phyloP scores from a whole-genome alignment of 225 moss, liverwort and hornwort genomes.

The Antitrichia curtipendula region DNA sequence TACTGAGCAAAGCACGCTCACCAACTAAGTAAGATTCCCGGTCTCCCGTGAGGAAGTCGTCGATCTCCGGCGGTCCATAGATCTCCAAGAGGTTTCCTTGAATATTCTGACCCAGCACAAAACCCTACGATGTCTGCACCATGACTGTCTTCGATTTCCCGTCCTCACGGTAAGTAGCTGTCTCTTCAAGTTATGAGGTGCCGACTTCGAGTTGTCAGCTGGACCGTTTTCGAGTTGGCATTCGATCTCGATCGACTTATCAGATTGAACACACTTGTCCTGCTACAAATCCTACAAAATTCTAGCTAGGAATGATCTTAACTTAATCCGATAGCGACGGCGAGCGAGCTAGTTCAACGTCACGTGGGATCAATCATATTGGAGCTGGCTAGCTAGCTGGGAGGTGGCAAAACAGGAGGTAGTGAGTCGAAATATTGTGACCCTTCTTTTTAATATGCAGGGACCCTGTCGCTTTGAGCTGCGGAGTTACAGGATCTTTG shows the following conservation, averaged over 20 bases:
- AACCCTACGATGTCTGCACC: not conserved
- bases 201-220: no score
- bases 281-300: not conserved
- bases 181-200: not conserved
- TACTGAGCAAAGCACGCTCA: constrained; percentile 46
- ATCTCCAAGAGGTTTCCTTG: not conserved
- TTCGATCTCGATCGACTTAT: not conserved
- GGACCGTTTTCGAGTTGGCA: no score
- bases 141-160: not conserved
- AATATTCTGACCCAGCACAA: constrained; percentile 29
- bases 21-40: constrained; percentile 41
- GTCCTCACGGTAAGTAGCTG: not conserved
- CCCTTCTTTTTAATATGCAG: not conserved
- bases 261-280: not conserved
- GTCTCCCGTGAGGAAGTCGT: constrained; percentile 13
- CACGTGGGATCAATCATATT: not conserved
- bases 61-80: not conserved
- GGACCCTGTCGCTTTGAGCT: not conserved
- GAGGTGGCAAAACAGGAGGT: not conserved
- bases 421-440: not conserved
- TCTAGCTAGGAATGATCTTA: not conserved
- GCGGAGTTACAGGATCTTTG: not conserved
- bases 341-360: no score
- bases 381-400: not conserved
- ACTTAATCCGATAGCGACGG: not conserved